A percentile compares a stretch with the other conserved stretches of the same genome.
phyloP scores from a whole-genome alignment of 192 early-diverging fungal genomes.

The Coemansia sp. region DNA sequence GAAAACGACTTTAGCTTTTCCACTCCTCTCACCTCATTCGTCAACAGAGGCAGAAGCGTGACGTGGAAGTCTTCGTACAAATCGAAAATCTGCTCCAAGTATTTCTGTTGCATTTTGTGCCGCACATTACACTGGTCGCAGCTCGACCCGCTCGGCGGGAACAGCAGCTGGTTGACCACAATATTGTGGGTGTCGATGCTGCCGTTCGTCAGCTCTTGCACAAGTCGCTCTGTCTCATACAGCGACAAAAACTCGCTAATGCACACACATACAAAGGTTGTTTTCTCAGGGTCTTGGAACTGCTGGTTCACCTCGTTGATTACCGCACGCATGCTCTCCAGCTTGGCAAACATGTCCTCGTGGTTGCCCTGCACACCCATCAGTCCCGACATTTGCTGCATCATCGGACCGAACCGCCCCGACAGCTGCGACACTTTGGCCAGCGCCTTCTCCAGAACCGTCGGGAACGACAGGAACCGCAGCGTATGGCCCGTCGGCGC shows the following conservation, averaged over 20 bases:
- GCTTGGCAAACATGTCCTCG: slow-evolving; percentile 94
- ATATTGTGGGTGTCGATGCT: slow-evolving; percentile 99
- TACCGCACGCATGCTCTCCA: slow-evolving; percentile 93
- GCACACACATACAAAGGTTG: slow-evolving; percentile 99
- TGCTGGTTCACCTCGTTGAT: slow-evolving; percentile 98
- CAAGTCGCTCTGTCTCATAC: slow-evolving; percentile 99
- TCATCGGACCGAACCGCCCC: slow-evolving; percentile 94
- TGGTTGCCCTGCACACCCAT: slow-evolving; percentile 81
- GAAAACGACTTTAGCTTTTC: slow-evolving; percentile 91
- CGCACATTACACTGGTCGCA: slow-evolving; percentile 91
- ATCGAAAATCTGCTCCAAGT: slow-evolving; percentile 97
- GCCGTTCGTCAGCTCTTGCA: slow-evolving; percentile 97
- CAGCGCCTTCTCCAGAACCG: slow-evolving; percentile 95
- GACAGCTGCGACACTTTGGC: slow-evolving; percentile 92
- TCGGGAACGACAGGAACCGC: slow-evolving; percentile 97
- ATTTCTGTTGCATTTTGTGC: slow-evolving; percentile 98
- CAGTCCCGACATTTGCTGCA: slow-evolving; percentile 81
- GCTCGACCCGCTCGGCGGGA: slow-evolving; percentile 82
- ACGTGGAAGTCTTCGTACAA: slow-evolving; percentile 99
- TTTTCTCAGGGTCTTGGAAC: slow-evolving; percentile 99
- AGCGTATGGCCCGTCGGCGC: slow-evolving; percentile 99
- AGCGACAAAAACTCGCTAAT: slow-evolving; percentile 99
- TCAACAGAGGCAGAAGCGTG: slow-evolving; percentile 89
- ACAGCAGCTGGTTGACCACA: slow-evolving; percentile 97
- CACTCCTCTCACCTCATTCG: slow-evolving; percentile 93